Evolutionary conservation across 2,329 filamentous ascomycete species (phyloP).

Genomic region (Fusarium tjaetaba): DNA sequence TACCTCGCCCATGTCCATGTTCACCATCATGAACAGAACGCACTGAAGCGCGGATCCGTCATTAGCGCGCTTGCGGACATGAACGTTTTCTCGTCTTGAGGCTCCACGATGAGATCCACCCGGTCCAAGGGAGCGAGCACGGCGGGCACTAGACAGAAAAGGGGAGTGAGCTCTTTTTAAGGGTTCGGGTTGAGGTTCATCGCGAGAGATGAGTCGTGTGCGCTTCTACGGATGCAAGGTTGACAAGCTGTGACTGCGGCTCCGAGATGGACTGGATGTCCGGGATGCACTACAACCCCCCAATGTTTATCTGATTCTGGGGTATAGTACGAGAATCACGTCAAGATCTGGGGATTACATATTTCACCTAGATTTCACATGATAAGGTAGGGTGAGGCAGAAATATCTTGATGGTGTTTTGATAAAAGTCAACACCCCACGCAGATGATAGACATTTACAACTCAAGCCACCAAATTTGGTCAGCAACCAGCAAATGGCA

Average conservation of each 20-base stretch:
- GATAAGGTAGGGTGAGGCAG: background rate
- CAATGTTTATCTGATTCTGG: conserved; percentile 11
- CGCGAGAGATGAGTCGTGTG: background rate
- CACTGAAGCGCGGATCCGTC: conserved; percentile 38
- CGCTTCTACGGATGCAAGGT: conserved; percentile 4
- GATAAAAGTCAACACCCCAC: background rate
- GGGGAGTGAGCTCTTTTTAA: background rate
- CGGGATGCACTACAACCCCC: conserved; percentile 9
- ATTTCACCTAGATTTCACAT: conserved; percentile 4
- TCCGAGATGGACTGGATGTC: conserved; percentile 23
- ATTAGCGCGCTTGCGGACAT: conserved; percentile 37
- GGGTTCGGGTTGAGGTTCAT: conserved; percentile 2
- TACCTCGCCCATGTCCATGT: conserved; percentile 8
- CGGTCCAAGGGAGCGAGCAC: conserved; percentile 39
- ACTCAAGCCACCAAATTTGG: background rate
- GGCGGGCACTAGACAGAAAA: conserved; percentile 23
- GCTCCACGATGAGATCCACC: conserved; percentile 42
- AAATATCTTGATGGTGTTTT: background rate
- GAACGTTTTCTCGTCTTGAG: conserved; percentile 8
- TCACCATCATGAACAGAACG: conserved; percentile 10
- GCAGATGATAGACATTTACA: background rate
- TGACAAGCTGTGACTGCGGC: conserved; percentile 24
- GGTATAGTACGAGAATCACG: conserved; percentile 11
- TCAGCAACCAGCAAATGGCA: background rate
- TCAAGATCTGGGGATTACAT: conserved; percentile 26